Conservation (phyloP, 345 rosid genomes). For the Microthlaspi erraticum region DNA sequence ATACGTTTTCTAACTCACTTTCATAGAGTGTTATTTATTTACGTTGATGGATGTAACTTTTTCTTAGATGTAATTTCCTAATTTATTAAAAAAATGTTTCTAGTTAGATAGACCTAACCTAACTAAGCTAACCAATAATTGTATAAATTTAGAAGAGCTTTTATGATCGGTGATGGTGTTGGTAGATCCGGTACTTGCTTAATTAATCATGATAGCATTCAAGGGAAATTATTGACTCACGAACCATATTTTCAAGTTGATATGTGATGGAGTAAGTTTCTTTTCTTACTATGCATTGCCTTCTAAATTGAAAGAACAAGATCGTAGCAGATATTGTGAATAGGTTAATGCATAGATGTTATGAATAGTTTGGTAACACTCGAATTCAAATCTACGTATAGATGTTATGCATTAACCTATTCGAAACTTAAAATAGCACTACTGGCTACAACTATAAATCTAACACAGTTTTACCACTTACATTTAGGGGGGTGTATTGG, state of each 20-base stretch:
- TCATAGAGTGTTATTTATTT: not conserved
- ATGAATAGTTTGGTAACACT: not conserved
- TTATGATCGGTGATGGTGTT: constrained; percentile 28
- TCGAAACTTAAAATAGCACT: not conserved
- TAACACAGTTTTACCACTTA: not conserved
- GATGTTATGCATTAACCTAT: not conserved
- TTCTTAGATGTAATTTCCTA: constrained; percentile 2
- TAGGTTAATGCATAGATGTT: no score
- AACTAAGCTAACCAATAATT: constrained; percentile 28
- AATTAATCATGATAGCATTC: constrained; percentile 8
- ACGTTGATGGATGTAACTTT: constrained; percentile 4
- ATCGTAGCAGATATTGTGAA: no score
- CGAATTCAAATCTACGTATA: not conserved
- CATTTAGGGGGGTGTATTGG: no score
- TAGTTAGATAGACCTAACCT: constrained; percentile 30
- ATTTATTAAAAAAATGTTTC: constrained; percentile 8
- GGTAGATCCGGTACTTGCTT: constrained; percentile 21
- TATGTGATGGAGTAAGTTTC: not conserved
- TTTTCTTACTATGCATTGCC: not conserved
- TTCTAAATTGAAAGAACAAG: not conserved
- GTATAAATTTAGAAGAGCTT: constrained; percentile 19
- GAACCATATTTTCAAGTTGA: constrained; percentile 3
- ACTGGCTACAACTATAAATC: not conserved
- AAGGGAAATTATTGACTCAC: not conserved
- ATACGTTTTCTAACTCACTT: not conserved